A percentile compares a stretch with the other conserved stretches of the same genome.
These are phyloP conservation scores for Colletotrichum sojae DNA, from an alignment of 2,329 filamentous ascomycete species.

Conservation along the genomic window DNA sequence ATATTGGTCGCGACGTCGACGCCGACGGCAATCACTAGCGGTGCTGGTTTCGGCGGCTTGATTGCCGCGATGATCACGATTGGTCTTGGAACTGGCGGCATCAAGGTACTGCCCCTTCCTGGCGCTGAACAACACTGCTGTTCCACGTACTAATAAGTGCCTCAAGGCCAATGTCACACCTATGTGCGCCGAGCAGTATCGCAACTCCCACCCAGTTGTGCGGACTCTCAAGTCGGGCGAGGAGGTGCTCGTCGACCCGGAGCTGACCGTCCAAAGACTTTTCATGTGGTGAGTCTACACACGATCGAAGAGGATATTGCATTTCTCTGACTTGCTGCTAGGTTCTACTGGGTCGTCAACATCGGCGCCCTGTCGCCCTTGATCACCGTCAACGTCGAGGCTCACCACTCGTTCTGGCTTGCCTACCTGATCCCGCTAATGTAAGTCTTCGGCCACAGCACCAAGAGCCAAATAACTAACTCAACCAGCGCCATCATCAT, in stretches of 20 bases:
- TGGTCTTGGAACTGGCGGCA: conserved; percentile 76
- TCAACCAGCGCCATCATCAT: conserved; percentile 19
- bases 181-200: conserved; percentile 76
- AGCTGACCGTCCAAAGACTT: conserved; percentile 75
- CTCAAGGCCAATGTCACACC: conserved; percentile 70
- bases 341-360: conserved; percentile 71
- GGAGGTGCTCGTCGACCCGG: conserved; percentile 76
- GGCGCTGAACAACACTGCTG: too few relatives aligned
- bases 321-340: conserved; percentile 41
- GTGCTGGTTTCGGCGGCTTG: conserved; percentile 63
- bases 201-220: conserved; percentile 65
- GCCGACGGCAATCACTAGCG: conserved; percentile 51
- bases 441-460: conserved; percentile 15
- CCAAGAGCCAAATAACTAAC: not conserved
- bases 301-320: not conserved
- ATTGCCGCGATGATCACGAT: conserved; percentile 72
- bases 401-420: conserved; percentile 34
- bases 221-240: conserved; percentile 64
- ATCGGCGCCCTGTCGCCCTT: conserved; percentile 73
- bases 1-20: conserved; percentile 65
- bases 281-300: conserved; percentile 64
- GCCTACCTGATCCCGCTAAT: conserved; percentile 42
- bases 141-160: too few relatives aligned
- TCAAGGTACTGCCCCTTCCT: conserved; percentile 55
- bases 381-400: conserved; percentile 32